Percentiles rank a stretch among this genome's conserved stretches.
Conservation (phyloP, 352 stramenopile genomes). For the Phytophthora cryptogea region DNA sequence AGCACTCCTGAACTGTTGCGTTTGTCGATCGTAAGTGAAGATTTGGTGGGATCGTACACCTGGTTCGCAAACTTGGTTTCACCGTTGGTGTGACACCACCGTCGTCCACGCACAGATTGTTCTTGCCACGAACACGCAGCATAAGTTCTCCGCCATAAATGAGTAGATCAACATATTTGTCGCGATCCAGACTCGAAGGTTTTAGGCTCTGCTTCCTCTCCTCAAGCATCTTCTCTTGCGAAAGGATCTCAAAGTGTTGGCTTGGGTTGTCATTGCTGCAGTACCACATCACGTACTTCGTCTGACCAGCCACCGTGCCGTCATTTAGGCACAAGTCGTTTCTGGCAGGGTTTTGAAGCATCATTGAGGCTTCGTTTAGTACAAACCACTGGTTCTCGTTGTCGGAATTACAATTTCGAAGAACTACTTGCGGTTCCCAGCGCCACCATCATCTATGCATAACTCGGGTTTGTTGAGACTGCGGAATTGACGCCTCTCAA, state of each 20-base stretch:
- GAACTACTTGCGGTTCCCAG: constrained; percentile 8
- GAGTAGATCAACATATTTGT: constrained; percentile 20
- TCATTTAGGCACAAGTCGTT: constrained; percentile 37
- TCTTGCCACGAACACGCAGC: constrained; percentile 25
- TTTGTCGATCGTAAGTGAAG: constrained; percentile 21
- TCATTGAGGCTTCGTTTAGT: constrained; percentile 27
- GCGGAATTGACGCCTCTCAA: constrained; percentile 18
- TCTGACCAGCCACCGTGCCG: constrained; percentile 5
- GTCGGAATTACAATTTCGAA: constrained; percentile 26
- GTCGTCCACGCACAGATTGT: constrained; percentile 40
- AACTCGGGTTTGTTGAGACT: constrained; percentile 26
- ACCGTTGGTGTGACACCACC: constrained; percentile 23
- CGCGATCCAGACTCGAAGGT: constrained; percentile 8
- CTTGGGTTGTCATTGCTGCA: constrained; percentile 29
- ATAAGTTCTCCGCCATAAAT: constrained; percentile 20
- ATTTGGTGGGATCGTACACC: constrained; percentile 32
- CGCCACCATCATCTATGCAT: constrained; percentile 34
- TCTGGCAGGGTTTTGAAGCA: constrained; percentile 34
- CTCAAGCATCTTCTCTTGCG: constrained; percentile 17
- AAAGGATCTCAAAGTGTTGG: constrained; percentile 34
- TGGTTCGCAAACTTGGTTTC: constrained; percentile 24
- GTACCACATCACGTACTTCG: constrained; percentile 23
- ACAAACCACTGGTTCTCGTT: constrained; percentile 33
- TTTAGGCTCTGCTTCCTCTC: constrained; percentile 15
- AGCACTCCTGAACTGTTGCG: constrained; percentile 19